phyloP scores from a whole-genome alignment of 202 grass and related monocot species.

The Elaeis oleifera region DNA sequence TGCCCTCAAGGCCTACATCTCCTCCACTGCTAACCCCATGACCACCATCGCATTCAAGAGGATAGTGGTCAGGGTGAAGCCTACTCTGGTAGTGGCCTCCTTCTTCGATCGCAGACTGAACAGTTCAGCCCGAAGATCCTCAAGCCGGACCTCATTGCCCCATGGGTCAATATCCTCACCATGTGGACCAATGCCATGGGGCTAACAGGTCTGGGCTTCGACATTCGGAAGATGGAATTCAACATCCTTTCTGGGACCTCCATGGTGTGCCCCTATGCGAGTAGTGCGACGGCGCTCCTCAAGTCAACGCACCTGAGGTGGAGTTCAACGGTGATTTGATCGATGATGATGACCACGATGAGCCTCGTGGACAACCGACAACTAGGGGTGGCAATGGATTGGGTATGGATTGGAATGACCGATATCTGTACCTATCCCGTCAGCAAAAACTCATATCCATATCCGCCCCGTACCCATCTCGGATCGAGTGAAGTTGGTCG shows the following conservation, averaged over 20 bases:
- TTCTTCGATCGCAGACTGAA: conserved; percentile 11
- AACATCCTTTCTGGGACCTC: conserved; percentile 1
- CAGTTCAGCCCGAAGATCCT: conserved; percentile 1
- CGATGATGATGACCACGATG: background rate
- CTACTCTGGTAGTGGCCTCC: background rate
- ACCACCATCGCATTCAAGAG: conserved; percentile 5
- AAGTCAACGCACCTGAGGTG: background rate
- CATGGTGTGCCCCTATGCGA: background rate
- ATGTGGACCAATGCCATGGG: background rate
- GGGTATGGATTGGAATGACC: too few relatives aligned
- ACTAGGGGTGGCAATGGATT: too few relatives aligned
- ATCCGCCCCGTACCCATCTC: too few relatives aligned
- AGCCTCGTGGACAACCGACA: background rate
- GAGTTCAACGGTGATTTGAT: background rate
- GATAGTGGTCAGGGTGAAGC: background rate
- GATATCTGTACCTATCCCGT: too few relatives aligned
- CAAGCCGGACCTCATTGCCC: conserved; percentile 12
- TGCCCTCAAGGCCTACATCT: conserved; percentile 1
- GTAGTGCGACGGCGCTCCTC: background rate
- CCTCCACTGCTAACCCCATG: background rate
- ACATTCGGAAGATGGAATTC: background rate
- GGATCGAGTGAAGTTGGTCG: too few relatives aligned
- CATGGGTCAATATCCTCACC: conserved; percentile 12
- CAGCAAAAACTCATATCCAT: too few relatives aligned
- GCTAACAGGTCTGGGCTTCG: background rate